A percentile compares a stretch with the other conserved stretches of the same genome.
Conservation (phyloP, 768 basidiomycete species). For the Lactarius quietus region DNA sequence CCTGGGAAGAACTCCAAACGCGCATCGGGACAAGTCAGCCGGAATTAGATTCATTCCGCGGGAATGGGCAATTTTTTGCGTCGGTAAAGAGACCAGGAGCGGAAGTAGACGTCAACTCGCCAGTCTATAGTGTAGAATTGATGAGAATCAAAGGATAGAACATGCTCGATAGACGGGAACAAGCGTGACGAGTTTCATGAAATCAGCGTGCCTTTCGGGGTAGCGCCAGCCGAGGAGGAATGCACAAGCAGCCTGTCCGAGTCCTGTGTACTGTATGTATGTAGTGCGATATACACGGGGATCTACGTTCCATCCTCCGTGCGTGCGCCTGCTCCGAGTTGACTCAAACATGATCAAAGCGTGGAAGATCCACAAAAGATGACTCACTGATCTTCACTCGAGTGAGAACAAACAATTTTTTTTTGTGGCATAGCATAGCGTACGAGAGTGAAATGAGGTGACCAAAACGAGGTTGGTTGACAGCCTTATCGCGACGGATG, state of each 20-base stretch:
- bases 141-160: constrained; percentile 20
- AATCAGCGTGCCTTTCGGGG: constrained; percentile 26
- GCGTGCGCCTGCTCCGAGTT: constrained; percentile 16
- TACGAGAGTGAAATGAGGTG: constrained; percentile 3
- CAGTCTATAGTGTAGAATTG: constrained; percentile 11
- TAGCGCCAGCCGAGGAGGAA: constrained; percentile 21
- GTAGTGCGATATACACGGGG: constrained; percentile 20
- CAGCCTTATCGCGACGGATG: neutral
- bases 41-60: constrained; percentile 25
- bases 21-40: constrained; percentile 13
- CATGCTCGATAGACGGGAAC: constrained; percentile 15
- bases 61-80: constrained; percentile 21
- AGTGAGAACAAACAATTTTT: constrained; percentile 7
- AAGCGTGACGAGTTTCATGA: constrained; percentile 22
- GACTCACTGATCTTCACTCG: constrained; percentile 15
- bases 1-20: constrained; percentile 20
- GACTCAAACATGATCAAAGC: constrained; percentile 24
- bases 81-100: constrained; percentile 22
- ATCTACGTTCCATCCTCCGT: constrained; percentile 24
- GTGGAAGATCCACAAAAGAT: neutral
- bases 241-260: constrained; percentile 8
- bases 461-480: constrained; percentile 8
- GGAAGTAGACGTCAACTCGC: constrained; percentile 21
- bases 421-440: constrained; percentile 1
- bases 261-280: constrained; percentile 3